Evolutionary conservation across 2,329 filamentous ascomycete genomes (phyloP), one percentile per base, ranked within the genome.

Genomic region (Grosmannia serpens): DNA sequence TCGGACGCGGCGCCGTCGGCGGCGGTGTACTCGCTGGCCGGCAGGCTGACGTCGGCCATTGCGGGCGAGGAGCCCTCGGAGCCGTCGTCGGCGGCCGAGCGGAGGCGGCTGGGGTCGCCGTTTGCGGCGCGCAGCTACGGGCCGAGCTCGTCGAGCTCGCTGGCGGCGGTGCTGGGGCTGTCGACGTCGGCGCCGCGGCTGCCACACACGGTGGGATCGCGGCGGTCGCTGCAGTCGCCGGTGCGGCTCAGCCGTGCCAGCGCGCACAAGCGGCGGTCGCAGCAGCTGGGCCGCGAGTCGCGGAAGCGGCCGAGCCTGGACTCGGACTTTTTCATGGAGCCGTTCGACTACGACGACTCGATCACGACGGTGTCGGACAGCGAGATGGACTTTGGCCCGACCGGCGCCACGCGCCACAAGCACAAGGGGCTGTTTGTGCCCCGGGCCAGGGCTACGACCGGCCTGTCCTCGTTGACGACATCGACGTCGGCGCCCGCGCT

Each of bases 81-180:
- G 9, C 67, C 70, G 49, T 64, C 66, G 0, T 70, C 68, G 1
- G 64, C 65, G 50, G 63, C 66, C 0, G 69, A 70, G 55, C 68
- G 69, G 52, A 67, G 68, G 13, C 74, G 75, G 4, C 73, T 82
- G 3, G 79, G 75, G 1, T 83, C 81, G 4, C 80, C 81, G 0
- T 83, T 85, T 60, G 70, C 74, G 24, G 75, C 80, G 35, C 78
- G 74, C 61, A 85, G 81, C 63, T 85, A 85, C 63, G 83, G 83
- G 0, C 83, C 82, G 1, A 84, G 79, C 68, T 82, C 81, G 15
- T 83, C 82, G 4, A 73, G 70, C 22, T 74, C 75, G 0, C 68
- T 82, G 8, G 71, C 71, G 4, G 73, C 73, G 9, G 71, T 70
- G 49, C 67, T 75, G 17, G 70, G 67, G 10, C 59, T 73, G 35